phyloP scores from a whole-genome alignment of 2,329 filamentous ascomycete species.

The Zymoseptoria pseudotritici region DNA sequence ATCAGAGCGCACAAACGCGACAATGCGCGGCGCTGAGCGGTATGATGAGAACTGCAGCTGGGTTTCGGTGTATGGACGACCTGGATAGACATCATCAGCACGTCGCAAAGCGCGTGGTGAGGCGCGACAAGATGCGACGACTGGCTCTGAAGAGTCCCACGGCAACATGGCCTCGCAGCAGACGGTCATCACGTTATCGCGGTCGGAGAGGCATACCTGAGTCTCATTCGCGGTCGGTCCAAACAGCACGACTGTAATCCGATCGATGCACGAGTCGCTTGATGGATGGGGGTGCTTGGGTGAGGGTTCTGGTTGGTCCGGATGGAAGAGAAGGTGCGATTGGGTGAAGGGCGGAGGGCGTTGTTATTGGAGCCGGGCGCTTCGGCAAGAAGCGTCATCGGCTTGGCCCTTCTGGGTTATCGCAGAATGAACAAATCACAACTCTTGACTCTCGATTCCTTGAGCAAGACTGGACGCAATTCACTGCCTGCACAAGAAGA shows the following conservation, averaged over 20 bases:
- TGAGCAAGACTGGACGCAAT: no score
- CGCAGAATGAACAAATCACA: neutral
- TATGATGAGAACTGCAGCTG: neutral
- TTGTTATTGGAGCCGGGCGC: neutral
- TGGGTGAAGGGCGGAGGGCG: neutral
- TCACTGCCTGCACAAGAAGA: no score
- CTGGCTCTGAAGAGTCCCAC: conserved; percentile 2
- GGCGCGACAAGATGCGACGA: neutral
- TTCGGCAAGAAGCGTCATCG: neutral
- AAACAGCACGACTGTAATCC: neutral
- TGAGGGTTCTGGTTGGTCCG: neutral
- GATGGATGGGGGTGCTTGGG: neutral
- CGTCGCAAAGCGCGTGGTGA: conserved; percentile 4
- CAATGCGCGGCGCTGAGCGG: neutral
- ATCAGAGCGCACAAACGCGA: neutral
- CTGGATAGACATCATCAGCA: neutral
- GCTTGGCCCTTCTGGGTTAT: neutral
- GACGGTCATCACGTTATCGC: conserved; percentile 7
- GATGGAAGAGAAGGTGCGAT: neutral
- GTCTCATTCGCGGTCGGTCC: conserved; percentile 2
- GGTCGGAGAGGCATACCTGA: conserved; percentile 4
- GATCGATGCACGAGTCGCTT: neutral
- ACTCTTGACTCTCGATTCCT: no score
- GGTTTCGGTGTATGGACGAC: neutral
- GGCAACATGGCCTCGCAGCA: neutral